Conservation (phyloP, 345 rosid genomes). For the Erodium maritimum region DNA sequence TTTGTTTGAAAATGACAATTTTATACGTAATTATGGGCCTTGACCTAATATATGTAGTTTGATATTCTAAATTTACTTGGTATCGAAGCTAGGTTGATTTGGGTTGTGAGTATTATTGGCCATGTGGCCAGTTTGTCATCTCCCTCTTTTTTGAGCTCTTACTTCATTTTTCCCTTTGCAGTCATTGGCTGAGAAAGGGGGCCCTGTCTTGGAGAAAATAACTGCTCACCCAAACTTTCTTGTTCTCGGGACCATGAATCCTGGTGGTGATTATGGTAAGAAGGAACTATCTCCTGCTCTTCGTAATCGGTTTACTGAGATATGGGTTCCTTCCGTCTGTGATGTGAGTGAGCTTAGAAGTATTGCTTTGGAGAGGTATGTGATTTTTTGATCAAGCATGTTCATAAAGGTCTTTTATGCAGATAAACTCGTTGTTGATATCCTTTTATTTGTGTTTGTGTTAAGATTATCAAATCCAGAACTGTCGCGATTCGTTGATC, state of each 20-base stretch:
- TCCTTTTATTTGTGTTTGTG: constrained; percentile 3
- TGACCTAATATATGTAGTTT: no score
- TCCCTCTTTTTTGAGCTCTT: neutral
- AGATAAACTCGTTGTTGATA: neutral
- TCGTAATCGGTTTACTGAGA: constrained; percentile 92
- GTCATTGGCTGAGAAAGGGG: constrained; percentile 97
- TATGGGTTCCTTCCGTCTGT: constrained; percentile 82
- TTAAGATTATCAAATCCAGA: constrained; percentile 38
- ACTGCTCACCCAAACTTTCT: constrained; percentile 63
- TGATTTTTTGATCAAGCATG: constrained; percentile 1
- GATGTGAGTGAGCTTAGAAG: constrained; percentile 56
- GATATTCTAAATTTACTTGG: no score
- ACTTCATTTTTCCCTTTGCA: constrained; percentile 18
- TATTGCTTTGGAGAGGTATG: constrained; percentile 58
- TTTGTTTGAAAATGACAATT: no score
- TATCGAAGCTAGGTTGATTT: no score
- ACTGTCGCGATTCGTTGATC: constrained; percentile 34
- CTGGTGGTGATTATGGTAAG: constrained; percentile 98
- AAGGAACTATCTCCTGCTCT: constrained; percentile 97
- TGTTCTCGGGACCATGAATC: constrained; percentile 94
- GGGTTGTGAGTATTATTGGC: no score
- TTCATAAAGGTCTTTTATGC: neutral
- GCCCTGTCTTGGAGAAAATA: constrained; percentile 54
- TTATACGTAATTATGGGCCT: no score
- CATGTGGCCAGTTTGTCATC: no score